Conservation (phyloP, 2,329 filamentous ascomycete species). For the Salinomyces thailandicus region DNA sequence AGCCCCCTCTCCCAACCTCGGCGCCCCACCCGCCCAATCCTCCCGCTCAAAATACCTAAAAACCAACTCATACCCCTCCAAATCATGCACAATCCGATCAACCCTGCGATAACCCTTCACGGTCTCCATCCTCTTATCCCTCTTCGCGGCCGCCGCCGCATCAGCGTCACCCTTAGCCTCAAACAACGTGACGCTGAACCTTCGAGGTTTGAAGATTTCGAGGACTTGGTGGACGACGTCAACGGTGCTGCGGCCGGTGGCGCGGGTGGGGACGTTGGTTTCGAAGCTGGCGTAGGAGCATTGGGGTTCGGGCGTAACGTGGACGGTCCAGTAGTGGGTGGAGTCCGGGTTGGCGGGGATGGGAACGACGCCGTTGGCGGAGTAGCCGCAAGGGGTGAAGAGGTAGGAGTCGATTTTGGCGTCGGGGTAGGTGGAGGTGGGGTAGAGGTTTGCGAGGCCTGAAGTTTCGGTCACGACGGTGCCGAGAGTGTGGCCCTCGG, state of each 20-base stretch:
- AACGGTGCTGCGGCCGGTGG: constrained; percentile 69
- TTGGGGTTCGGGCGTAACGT: constrained; percentile 92
- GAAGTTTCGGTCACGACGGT: constrained; percentile 85
- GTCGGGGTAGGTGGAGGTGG: constrained; percentile 76
- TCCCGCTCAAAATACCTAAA: constrained; percentile 94
- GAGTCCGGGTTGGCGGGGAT: constrained; percentile 44
- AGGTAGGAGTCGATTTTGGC: constrained; percentile 91
- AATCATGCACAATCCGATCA: constrained; percentile 91
- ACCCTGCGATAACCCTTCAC: constrained; percentile 80
- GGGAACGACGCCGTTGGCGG: constrained; percentile 89
- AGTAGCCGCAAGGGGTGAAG: constrained; percentile 94
- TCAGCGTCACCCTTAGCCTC: constrained; percentile 60
- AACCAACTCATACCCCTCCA: constrained; percentile 93
- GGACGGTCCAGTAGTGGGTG: constrained; percentile 93
- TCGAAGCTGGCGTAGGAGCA: constrained; percentile 98
- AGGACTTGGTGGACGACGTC: constrained; percentile 93
- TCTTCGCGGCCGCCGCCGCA: constrained; percentile 29
- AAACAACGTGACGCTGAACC: constrained; percentile 93
- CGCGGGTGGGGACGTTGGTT: constrained; percentile 82
- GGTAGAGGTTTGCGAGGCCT: constrained; percentile 82
- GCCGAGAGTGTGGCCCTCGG: constrained; percentile 86
- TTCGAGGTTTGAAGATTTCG: constrained; percentile 90
- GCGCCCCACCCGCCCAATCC: constrained; percentile 60
- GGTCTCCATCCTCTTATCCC: constrained; percentile 53
- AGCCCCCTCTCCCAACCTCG: constrained; percentile 49